Base-by-base conservation (phyloP, 208 protist genomes). In the Blastocrithidia nonstop region DNA sequence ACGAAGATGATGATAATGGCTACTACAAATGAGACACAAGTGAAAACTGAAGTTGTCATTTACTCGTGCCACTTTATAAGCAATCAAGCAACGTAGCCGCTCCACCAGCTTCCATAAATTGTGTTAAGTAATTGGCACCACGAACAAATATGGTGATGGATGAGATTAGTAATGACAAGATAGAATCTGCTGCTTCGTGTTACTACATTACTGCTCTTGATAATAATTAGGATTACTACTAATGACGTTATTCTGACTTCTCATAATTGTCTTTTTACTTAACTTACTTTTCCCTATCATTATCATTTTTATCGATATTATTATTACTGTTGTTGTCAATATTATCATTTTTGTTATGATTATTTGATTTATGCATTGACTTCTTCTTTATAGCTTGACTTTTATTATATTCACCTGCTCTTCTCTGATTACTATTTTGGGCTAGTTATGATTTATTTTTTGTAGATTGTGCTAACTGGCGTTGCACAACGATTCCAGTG, bases 121-220 rank as follows among this genome's bases (percentile, higher is more conserved):
- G 71, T 0, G 80, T 82, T 17, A 88, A 39, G 45, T 81, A 93
- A 16, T 57, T 51, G 16, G 75, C 60, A 6, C 77, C 84, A 15
- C 78, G 79, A 16, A 89, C 54, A 54, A 88, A 90, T 20, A 93
- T 16, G 19, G 74, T 60, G 25, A 90, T 60, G 4, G 71, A 42
- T 45, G 54, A 39, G 16, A 93, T 28, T 23, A 83, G 49, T 36
- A 65, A 49, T 22, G 75, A 54, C 33, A 93, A 45, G 31, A 54
- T n/a, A n/a, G n/a, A 35, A 35, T 11, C 29, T 35, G n/a, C 31
- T 11, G 17, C 8, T 5, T 22, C 5, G 32, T 6, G 29, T 15
- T n/a, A 35, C n/a, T 11, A 11, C 29, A 35, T n/a, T 35, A 35
- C n/a, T 35, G 29, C 29, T 35, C 11, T 35, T 35, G 29, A 11